A percentile compares a stretch with the other conserved stretches of the same genome.
These are phyloP conservation scores for Pseudogymnoascus sp. DNA, from an alignment of 2,329 filamentous ascomycete species.

Conservation along the genomic window DNA sequence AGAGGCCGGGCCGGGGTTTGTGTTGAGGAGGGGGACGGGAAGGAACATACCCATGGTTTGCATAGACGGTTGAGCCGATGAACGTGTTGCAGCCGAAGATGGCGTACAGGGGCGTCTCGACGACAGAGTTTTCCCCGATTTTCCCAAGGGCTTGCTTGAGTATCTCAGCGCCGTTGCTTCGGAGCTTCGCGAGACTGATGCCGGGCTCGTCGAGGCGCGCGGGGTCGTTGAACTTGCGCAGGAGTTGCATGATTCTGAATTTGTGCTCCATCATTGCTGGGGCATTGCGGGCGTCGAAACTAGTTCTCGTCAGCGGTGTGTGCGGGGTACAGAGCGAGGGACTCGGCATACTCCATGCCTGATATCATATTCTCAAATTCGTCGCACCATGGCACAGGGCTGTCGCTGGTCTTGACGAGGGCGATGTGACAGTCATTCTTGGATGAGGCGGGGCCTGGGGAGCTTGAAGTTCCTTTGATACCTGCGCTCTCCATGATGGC, in stretches of 20 bases:
- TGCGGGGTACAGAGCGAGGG: background rate
- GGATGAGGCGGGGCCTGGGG: background rate
- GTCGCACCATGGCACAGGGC: slow-evolving; percentile 15
- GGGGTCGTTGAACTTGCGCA: slow-evolving; percentile 20
- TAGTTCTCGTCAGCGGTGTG: background rate
- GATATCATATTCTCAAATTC: slow-evolving; percentile 24
- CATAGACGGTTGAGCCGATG: slow-evolving; percentile 18
- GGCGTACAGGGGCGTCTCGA: slow-evolving; percentile 20
- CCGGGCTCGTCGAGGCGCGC: slow-evolving; percentile 13
- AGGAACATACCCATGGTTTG: slow-evolving; percentile 20
- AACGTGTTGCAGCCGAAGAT: slow-evolving; percentile 22
- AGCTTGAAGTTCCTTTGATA: slow-evolving; percentile 1
- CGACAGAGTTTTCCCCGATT: slow-evolving; percentile 17
- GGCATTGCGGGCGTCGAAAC: slow-evolving; percentile 10
- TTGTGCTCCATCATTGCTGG: slow-evolving; percentile 14
- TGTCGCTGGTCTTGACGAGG: slow-evolving; percentile 9
- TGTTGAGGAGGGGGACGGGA: background rate
- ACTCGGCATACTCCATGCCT: slow-evolving; percentile 19
- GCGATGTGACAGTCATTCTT: slow-evolving; percentile 1
- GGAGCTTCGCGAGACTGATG: slow-evolving; percentile 18
- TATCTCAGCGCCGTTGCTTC: slow-evolving; percentile 15
- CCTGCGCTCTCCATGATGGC: background rate
- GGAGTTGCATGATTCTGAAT: slow-evolving; percentile 12
- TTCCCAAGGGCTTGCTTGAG: slow-evolving; percentile 17
- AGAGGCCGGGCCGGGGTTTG: background rate